A percentile compares a stretch with the other conserved stretches of the same genome.
These are phyloP conservation scores for Salvia splendens DNA, from an alignment of 257 asterid genomes.

Conservation along the genomic window DNA sequence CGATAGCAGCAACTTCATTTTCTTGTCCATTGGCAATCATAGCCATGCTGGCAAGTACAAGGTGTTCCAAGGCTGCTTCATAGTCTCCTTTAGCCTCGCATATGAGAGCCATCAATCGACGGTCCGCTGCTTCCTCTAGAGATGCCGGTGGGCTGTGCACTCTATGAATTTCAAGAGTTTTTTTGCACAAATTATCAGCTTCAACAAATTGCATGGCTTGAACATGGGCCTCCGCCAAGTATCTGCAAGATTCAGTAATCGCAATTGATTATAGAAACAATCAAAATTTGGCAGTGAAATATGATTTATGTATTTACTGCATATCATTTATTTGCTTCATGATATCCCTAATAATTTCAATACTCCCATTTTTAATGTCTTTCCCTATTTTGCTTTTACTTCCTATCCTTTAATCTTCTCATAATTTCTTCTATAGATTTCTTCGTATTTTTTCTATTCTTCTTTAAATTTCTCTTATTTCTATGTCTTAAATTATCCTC, in stretches of 20 bases:
- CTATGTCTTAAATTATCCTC: neutral
- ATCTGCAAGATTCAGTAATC: slow-evolving; percentile 47
- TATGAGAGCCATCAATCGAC: slow-evolving; percentile 94
- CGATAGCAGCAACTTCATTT: slow-evolving; percentile 89
- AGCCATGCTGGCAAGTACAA: slow-evolving; percentile 97
- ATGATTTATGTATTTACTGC: neutral
- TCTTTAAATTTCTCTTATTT: neutral
- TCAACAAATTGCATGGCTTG: slow-evolving; percentile 98
- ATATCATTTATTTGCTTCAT: neutral
- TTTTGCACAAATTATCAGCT: slow-evolving; percentile 81
- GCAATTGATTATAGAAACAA: slow-evolving; percentile 17
- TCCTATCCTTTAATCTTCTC: neutral
- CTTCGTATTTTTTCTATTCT: neutral
- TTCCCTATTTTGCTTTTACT: neutral
- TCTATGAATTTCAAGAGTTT: slow-evolving; percentile 94
- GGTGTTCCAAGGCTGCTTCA: slow-evolving; percentile 95
- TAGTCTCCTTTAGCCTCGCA: slow-evolving; percentile 94
- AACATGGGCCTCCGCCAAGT: slow-evolving; percentile 97
- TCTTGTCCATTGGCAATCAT: slow-evolving; percentile 98
- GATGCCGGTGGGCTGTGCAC: slow-evolving; percentile 98
- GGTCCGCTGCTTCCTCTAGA: slow-evolving; percentile 99
- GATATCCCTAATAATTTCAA: neutral
- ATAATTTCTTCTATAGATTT: neutral
- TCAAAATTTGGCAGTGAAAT: neutral
- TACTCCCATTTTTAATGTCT: neutral